phyloP scores from a whole-genome alignment of 306 rosid species.

The Quercus ilex region DNA sequence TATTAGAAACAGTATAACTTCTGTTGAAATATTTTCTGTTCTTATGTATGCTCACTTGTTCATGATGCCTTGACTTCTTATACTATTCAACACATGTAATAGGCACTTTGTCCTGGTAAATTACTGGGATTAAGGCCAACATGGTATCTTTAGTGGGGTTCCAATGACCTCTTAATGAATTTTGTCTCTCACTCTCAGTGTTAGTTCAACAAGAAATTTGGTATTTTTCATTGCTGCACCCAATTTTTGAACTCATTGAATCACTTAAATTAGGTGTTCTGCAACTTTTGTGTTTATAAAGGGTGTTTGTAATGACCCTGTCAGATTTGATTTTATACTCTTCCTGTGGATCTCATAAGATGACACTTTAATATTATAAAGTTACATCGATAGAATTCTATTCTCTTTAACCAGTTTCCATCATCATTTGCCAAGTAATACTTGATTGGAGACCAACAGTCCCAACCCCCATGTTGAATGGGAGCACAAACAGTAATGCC shows the following conservation, averaged over 20 bases:
- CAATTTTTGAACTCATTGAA: not conserved
- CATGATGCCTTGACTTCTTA: slow-evolving; percentile 9
- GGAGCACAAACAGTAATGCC: no score
- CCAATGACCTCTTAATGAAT: not conserved
- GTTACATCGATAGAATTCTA: no score
- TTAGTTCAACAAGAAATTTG: not conserved
- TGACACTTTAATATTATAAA: no score
- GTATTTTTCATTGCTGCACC: not conserved
- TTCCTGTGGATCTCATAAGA: no score
- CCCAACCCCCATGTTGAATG: no score
- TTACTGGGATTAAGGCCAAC: slow-evolving; percentile 16
- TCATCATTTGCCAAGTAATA: no score
- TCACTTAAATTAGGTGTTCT: not conserved
- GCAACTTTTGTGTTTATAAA: not conserved
- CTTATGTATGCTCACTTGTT: slow-evolving; percentile 1
- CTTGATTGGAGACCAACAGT: no score
- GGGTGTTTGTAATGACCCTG: no score
- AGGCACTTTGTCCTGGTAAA: not conserved
- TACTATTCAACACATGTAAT: not conserved
- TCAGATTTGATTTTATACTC: no score
- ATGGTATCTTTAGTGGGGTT: not conserved
- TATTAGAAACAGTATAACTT: not conserved
- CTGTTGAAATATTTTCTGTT: not conserved
- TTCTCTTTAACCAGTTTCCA: no score
- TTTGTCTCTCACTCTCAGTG: not conserved